A percentile compares a stretch with the other conserved stretches of the same genome.
Evolutionary conservation across 2,329 filamentous ascomycete species (phyloP).

Genomic region (Alternaria novae-zelandiae): DNA sequence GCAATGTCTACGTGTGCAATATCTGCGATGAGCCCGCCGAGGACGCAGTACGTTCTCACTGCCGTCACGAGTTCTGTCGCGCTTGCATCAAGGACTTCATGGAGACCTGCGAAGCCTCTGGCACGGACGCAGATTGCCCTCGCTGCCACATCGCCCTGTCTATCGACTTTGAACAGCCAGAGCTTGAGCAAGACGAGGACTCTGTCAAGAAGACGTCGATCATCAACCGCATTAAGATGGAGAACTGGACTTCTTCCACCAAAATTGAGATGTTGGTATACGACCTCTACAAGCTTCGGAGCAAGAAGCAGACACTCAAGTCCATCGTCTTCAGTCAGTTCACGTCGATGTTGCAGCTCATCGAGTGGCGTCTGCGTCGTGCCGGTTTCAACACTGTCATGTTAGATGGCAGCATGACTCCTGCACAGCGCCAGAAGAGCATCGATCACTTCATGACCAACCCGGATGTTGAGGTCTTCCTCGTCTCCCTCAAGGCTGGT

Average conservation of each 20-base stretch:
- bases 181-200: slow-evolving; percentile 89
- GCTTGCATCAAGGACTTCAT: slow-evolving; percentile 82
- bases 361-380: slow-evolving; percentile 93
- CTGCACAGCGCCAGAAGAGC: slow-evolving; percentile 87
- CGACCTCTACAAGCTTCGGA: slow-evolving; percentile 88
- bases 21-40: slow-evolving; percentile 97
- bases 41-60: slow-evolving; percentile 89
- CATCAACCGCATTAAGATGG: slow-evolving; percentile 98
- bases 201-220: slow-evolving; percentile 94
- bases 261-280: slow-evolving; percentile 98
- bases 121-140: slow-evolving; percentile 73
- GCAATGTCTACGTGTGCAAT: slow-evolving; percentile 89
- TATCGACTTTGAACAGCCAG: slow-evolving; percentile 93
- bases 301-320: slow-evolving; percentile 91
- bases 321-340: slow-evolving; percentile 98
- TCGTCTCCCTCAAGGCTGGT: slow-evolving; percentile 94
- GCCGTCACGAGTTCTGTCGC: slow-evolving; percentile 91
- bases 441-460: slow-evolving; percentile 98
- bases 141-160: slow-evolving; percentile 87
- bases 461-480: slow-evolving; percentile 90
- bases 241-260: slow-evolving; percentile 96
- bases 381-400: slow-evolving; percentile 99
- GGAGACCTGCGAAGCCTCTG: slow-evolving; percentile 71
- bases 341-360: slow-evolving; percentile 94
- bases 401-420: slow-evolving; percentile 97